A percentile compares a stretch with the other conserved stretches of the same genome.
Conservation (phyloP, 2,329 filamentous ascomycete species). For the Calonectria hongkongensis region DNA sequence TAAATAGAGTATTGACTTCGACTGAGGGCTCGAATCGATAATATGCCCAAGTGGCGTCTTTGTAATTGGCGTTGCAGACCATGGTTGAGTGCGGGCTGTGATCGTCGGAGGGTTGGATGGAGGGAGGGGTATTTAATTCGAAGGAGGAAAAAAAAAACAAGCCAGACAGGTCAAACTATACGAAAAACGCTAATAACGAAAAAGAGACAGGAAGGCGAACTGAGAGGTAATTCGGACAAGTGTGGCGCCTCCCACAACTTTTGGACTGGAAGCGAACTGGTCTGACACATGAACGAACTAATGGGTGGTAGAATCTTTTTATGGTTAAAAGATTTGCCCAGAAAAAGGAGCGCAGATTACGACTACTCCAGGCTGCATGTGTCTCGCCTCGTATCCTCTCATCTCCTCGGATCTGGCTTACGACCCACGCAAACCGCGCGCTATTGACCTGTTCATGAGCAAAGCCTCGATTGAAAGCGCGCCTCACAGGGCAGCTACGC, state of each 20-base stretch:
- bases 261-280: not conserved
- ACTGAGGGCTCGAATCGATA: slow-evolving; percentile 53
- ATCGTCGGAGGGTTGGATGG: not conserved
- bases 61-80: slow-evolving; percentile 50
- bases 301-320: not conserved
- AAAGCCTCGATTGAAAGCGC: slow-evolving; percentile 9
- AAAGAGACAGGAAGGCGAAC: not conserved
- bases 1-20: slow-evolving; percentile 48
- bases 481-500: not conserved
- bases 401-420: not conserved
- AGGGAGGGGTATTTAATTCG: not conserved
- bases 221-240: not conserved
- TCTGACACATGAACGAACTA: too few relatives aligned
- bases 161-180: too few relatives aligned
- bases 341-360: not conserved
- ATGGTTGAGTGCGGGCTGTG: slow-evolving; percentile 27
- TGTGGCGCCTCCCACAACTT: not conserved
- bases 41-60: slow-evolving; percentile 49
- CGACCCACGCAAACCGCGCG: slow-evolving; percentile 8
- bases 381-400: not conserved
- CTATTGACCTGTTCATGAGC: slow-evolving; percentile 3
- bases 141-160: not conserved
- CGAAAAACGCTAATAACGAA: not conserved
- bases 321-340: slow-evolving; percentile 6
- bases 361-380: not conserved